Conservation (phyloP, 352 stramenopile species). For the Ophiocytium majus region DNA sequence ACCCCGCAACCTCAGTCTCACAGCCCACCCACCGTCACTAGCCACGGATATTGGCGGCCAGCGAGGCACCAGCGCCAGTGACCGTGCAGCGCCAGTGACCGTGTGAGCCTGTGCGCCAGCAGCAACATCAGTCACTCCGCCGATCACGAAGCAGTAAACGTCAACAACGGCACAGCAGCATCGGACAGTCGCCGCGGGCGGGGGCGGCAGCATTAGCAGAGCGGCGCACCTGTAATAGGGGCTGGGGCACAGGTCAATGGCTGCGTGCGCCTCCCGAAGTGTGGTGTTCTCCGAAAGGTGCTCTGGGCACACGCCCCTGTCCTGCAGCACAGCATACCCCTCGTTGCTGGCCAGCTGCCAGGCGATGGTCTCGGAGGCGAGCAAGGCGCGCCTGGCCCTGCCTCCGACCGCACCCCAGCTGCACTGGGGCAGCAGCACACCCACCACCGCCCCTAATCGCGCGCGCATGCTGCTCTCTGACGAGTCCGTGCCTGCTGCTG, state of each 20-base stretch:
- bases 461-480: too few species aligned
- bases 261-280: neutral
- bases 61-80: neutral
- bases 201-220: neutral
- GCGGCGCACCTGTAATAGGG: neutral
- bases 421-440: too few species aligned
- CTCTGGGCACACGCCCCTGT: neutral
- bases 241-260: slow-evolving; percentile 7
- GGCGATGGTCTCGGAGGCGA: neutral
- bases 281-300: slow-evolving; percentile 2
- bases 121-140: neutral
- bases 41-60: too few species aligned
- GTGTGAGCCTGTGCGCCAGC: neutral
- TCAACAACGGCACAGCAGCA: neutral
- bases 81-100: neutral
- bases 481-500: too few species aligned
- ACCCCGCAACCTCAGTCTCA: too few species aligned
- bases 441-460: too few species aligned
- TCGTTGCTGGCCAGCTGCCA: neutral
- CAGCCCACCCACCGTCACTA: too few species aligned
- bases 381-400: neutral
- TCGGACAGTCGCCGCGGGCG: neutral
- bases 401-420: too few species aligned
- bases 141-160: neutral
- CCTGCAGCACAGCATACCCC: neutral